phyloP scores from a whole-genome alignment of 78 protist genomes.

The Dictyostelium capitatum region DNA sequence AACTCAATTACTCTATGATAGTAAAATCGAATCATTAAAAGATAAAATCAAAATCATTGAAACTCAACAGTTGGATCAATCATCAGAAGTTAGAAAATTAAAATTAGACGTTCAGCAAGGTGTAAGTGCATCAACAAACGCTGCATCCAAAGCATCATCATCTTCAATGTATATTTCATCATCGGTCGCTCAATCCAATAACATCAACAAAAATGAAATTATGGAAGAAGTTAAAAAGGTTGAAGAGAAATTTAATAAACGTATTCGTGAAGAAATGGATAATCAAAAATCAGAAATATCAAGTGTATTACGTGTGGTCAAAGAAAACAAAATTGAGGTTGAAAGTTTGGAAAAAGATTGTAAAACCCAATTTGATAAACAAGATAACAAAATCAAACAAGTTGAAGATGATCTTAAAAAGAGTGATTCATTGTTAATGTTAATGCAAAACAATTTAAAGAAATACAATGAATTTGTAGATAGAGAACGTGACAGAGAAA shows the following conservation, averaged over 20 bases:
- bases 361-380: slow-evolving; percentile 49
- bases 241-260: slow-evolving; percentile 36
- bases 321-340: slow-evolving; percentile 14
- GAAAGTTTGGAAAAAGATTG: slow-evolving; percentile 29
- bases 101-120: slow-evolving; percentile 12
- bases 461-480: slow-evolving; percentile 65
- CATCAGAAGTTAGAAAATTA: slow-evolving; percentile 47
- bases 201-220: slow-evolving; percentile 40
- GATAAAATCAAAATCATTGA: slow-evolving; percentile 71
- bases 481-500: slow-evolving; percentile 51
- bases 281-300: neutral
- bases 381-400: slow-evolving; percentile 38
- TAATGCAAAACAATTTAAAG: slow-evolving; percentile 69
- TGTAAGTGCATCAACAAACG: neutral
- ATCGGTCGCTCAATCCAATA: neutral
- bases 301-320: neutral
- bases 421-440: slow-evolving; percentile 56
- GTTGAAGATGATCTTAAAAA: slow-evolving; percentile 62
- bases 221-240: slow-evolving; percentile 69
- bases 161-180: neutral
- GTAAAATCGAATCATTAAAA: slow-evolving; percentile 26
- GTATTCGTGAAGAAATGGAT: neutral
- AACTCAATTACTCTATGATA: neutral
- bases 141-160: neutral
- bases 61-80: slow-evolving; percentile 29